Base-by-base conservation (phyloP, 306 rosid species). In the Trichosanthes truncata region DNA sequence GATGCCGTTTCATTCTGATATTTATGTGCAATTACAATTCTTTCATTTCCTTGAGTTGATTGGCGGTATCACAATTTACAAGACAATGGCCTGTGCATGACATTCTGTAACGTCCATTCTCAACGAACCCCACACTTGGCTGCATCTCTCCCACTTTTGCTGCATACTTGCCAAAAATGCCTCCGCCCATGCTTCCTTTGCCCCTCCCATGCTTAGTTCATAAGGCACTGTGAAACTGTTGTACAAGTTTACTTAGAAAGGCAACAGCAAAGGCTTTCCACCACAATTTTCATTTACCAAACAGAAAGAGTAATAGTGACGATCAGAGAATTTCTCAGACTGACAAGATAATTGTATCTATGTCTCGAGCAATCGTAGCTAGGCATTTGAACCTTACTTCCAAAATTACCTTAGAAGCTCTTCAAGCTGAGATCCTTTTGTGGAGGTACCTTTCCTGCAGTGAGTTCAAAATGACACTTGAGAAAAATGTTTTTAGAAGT, bases 211-310 rank as follows among this genome's bases (percentile, higher is more conserved):
- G 94, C 98, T 93, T 61, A 92, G 84, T 68, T 86, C 91, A 43
- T 84, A 93, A 36, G 98, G 98, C 86, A 90, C 94, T 2, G 98
- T 40, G 89, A 92, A 93, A 66, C 96, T 92, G 83, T 79, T 84
- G 45, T 78, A 49, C 68, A 85, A 87, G 56, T 77, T 52, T 35
- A 56, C 79, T 40, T 25, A 56, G 26, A n/a, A 36, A 65, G 2
- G 13, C 5, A 74, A 15, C 18, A 13, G 72, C 38, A 1, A 62
- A 61, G 20, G 17, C 20, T 26, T 61, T 29, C 7, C 68, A 26
- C 33, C 40, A 13, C 40, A 61, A 29, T 36, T 71, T 71, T n/a
- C 23, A 43, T 6, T 45, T n/a, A 9, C 33, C 38, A 62, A 5
- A 25, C 36, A 8, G 15, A 23, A 60, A 29, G 4, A 62, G 11